Conservation (phyloP, 106 monocot genomes). For the Platanthera zijinensis region DNA sequence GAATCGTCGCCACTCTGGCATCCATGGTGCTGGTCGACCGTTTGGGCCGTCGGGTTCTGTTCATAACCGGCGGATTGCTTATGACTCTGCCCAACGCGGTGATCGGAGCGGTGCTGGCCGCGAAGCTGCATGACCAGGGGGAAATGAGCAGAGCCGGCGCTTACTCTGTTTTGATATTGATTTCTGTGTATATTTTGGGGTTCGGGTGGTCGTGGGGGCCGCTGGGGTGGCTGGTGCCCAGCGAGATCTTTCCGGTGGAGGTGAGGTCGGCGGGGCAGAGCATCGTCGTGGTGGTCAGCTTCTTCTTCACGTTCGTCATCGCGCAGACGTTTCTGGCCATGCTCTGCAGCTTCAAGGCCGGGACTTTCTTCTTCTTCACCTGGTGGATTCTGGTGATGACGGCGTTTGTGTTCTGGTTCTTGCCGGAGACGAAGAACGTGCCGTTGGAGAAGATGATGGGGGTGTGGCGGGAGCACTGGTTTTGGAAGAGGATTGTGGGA, state of each 20-base stretch:
- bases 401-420: constrained; percentile 20
- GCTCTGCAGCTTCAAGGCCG: constrained; percentile 44
- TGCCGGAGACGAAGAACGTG: constrained; percentile 57
- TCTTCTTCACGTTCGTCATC: constrained; percentile 26
- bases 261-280: constrained; percentile 49
- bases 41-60: constrained; percentile 9
- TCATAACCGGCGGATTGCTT: neutral
- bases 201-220: constrained; percentile 46
- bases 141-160: neutral
- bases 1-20: neutral
- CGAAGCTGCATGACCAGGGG: neutral
- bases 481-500: constrained; percentile 32
- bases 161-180: constrained; percentile 21
- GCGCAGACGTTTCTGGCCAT: constrained; percentile 47
- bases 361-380: constrained; percentile 33
- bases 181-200: constrained; percentile 17
- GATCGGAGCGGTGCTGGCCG: neutral
- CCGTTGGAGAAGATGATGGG: constrained; percentile 41
- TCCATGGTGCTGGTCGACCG: constrained; percentile 24
- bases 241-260: constrained; percentile 55
- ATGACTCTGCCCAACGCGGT: neutral
- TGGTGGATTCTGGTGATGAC: constrained; percentile 50
- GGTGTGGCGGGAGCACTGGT: constrained; percentile 57
- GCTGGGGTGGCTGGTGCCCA: constrained; percentile 39
- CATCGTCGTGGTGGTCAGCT: constrained; percentile 33